A percentile compares a stretch with the other conserved stretches of the same genome.
phyloP scores from a whole-genome alignment of 257 asterid genomes.

The Solanum ossicruentum region DNA sequence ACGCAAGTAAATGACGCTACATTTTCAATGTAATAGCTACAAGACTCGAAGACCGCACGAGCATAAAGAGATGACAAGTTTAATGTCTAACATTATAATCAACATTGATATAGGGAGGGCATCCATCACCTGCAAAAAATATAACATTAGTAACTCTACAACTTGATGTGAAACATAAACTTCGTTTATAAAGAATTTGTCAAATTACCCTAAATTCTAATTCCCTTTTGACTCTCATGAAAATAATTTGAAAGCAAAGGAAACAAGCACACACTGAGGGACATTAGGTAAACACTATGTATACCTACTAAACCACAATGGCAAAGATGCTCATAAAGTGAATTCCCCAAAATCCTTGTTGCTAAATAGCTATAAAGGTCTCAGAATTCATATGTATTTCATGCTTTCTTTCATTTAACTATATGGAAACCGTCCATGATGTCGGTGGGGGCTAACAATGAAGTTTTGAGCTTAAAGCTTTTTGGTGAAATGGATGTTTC shows the following conservation, averaged over 20 bases:
- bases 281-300: too few species aligned
- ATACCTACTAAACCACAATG: too few species aligned
- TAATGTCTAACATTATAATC: background rate
- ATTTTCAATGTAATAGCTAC: background rate
- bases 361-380: too few species aligned
- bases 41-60: background rate
- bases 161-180: too few species aligned
- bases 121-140: background rate
- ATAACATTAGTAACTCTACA: background rate
- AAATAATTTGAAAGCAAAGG: too few species aligned
- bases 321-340: too few species aligned
- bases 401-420: background rate
- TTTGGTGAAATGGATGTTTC: background rate
- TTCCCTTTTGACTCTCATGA: too few species aligned
- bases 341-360: too few species aligned
- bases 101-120: background rate
- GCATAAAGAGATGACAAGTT: background rate
- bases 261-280: too few species aligned
- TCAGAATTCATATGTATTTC: too few species aligned
- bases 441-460: background rate
- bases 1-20: too few species aligned
- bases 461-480: background rate
- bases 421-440: background rate
- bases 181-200: background rate
- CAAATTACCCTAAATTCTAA: too few species aligned